phyloP scores from a whole-genome alignment of 768 basidiomycete species.

The Lyophyllum semitale region DNA sequence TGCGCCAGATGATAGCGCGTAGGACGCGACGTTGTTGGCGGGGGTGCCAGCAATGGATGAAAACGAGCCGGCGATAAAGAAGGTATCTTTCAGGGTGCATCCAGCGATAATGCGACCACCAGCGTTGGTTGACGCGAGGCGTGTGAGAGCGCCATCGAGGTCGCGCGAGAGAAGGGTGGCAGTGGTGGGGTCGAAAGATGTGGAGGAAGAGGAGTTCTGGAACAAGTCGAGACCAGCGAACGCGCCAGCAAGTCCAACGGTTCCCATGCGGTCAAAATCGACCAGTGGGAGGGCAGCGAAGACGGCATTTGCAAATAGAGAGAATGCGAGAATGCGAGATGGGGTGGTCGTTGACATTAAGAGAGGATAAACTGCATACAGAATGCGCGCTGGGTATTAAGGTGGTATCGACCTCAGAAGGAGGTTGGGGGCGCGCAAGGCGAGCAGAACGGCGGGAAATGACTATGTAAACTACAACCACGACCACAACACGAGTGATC shows the following conservation, averaged over 20 bases:
- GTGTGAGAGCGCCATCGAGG: conserved; percentile 63
- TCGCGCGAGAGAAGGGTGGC: conserved; percentile 73
- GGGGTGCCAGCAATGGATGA: conserved; percentile 62
- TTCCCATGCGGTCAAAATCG: conserved; percentile 79
- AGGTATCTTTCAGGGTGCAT: conserved; percentile 65
- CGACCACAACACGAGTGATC: conserved; percentile 16
- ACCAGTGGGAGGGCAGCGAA: conserved; percentile 40
- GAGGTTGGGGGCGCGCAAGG: background rate
- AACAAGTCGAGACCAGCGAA: conserved; percentile 87
- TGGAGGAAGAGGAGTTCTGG: conserved; percentile 47
- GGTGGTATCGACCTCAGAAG: conserved; percentile 9
- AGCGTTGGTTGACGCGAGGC: conserved; percentile 74
- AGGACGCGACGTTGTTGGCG: conserved; percentile 76
- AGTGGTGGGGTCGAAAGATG: conserved; percentile 68
- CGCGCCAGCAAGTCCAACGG: conserved; percentile 83
- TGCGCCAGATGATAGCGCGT: conserved; percentile 54
- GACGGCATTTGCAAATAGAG: conserved; percentile 26
- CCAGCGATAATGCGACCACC: conserved; percentile 79
- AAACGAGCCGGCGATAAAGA: conserved; percentile 88
- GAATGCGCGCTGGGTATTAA: conserved; percentile 9
- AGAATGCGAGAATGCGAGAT: conserved; percentile 19
- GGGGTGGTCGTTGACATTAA: conserved; percentile 25
- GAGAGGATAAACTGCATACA: conserved; percentile 11
- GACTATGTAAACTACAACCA: conserved; percentile 3
- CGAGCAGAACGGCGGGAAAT: conserved; percentile 2